These are phyloP conservation scores for Xylaria sp. DNA, from an alignment of 2,329 filamentous ascomycete species.

Conservation along the genomic window DNA sequence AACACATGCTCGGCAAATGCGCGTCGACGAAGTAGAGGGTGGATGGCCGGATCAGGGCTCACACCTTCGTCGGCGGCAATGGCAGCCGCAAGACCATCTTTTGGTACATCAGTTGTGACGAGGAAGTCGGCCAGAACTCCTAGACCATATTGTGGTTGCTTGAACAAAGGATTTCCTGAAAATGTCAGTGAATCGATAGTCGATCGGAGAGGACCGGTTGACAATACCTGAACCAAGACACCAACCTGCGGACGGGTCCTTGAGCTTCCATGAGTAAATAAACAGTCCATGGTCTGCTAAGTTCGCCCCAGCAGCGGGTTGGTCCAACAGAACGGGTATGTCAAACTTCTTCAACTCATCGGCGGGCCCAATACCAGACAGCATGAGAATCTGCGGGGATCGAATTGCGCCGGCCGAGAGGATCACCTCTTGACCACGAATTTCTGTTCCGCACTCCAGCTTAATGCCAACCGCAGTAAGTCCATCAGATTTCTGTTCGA, in stretches of 20 bases:
- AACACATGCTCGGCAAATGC: slow-evolving; percentile 1
- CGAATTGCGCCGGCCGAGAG: slow-evolving; percentile 20
- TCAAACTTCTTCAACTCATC: slow-evolving; percentile 2
- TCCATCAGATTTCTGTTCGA: not conserved
- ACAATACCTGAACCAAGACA: slow-evolving; percentile 40
- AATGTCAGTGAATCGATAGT: not conserved
- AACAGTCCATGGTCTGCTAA: not conserved
- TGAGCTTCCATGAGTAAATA: slow-evolving; percentile 8
- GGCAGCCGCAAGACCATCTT: slow-evolving; percentile 1
- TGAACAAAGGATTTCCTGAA: not conserved
- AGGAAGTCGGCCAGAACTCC: not conserved
- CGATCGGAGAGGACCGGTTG: no score
- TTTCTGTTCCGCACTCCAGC: slow-evolving; percentile 2
- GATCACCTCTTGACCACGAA: slow-evolving; percentile 32
- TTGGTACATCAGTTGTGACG: not conserved
- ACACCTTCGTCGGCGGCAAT: not conserved
- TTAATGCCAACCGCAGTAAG: not conserved
- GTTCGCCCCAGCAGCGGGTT: slow-evolving; percentile 4
- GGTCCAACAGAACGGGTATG: slow-evolving; percentile 14
- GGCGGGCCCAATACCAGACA: slow-evolving; percentile 18
- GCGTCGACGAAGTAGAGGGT: not conserved
- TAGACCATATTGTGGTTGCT: not conserved
- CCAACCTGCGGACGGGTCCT: slow-evolving; percentile 41
- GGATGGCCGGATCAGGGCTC: not conserved
- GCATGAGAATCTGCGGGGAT: slow-evolving; percentile 23